Evolutionary conservation across 2,329 filamentous ascomycete species (phyloP).

Genomic region (Clarireedia homoeocarpa): DNA sequence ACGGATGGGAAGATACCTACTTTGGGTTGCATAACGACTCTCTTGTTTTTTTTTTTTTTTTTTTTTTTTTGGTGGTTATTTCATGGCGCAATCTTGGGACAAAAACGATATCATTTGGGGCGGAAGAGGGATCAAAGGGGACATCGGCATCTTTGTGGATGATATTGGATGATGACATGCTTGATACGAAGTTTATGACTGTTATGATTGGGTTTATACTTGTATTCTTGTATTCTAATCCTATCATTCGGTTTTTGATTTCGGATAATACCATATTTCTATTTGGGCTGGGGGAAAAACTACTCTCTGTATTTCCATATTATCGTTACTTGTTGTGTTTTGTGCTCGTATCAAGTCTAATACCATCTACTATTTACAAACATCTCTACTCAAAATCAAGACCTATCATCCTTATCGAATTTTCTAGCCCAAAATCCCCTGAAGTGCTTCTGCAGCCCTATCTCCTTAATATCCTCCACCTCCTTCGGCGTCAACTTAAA

Average conservation of each 20-base stretch:
- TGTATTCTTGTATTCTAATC: slow-evolving; percentile 10
- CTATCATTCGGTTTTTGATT: slow-evolving; percentile 6
- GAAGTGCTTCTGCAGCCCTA: slow-evolving; percentile 53
- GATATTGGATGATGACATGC: slow-evolving; percentile 4
- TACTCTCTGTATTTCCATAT: too few species aligned
- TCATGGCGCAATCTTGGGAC: background rate
- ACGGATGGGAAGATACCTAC: background rate
- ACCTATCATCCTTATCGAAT: slow-evolving; percentile 45
- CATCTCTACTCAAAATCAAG: slow-evolving; percentile 21
- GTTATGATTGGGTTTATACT: slow-evolving; percentile 9
- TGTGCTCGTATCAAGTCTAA: too few species aligned
- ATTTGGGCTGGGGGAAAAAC: too few species aligned
- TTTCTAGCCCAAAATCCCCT: slow-evolving; percentile 49
- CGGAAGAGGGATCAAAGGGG: background rate
- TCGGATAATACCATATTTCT: background rate
- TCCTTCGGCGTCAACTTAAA: slow-evolving; percentile 55
- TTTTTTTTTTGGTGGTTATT: background rate
- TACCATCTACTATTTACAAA: too few species aligned
- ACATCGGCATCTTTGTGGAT: background rate
- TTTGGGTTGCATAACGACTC: slow-evolving; percentile 7
- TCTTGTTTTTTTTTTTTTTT: background rate
- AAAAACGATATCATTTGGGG: slow-evolving; percentile 1
- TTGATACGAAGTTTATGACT: slow-evolving; percentile 9
- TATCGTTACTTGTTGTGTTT: too few species aligned
- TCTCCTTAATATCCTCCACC: slow-evolving; percentile 45